Evolutionary conservation across 139 green algal species (phyloP), one percentile per base, ranked within the genome.

Genomic region (Haematococcus lacustris): DNA sequence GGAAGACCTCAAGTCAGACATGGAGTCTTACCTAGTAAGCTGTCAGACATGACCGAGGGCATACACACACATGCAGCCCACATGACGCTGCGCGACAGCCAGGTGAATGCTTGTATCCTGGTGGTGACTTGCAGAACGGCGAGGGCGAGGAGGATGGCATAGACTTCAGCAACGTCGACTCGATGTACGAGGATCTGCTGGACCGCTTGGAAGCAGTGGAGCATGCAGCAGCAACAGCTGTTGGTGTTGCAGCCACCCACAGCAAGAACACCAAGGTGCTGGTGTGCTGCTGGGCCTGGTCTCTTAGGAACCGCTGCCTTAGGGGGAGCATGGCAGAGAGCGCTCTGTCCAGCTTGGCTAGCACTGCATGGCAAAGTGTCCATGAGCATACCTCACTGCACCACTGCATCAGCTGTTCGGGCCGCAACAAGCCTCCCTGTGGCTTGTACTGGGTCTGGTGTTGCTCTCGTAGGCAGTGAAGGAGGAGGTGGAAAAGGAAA

Each of bases 1-100:
- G 28, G 81, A 90, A 43, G 76, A 88, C 43, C 80, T 93, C 37
- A 91, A 92, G 51, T 88, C 95, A 17, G 79, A 96, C 41, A 78
- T 97, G 66, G 94, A 98, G 25, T 88, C 93, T 76, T 98, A 85
- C 74, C 59, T 89, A 71, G 83, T 86, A 68, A 53, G 78, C n/a
- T n/a, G n/a, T n/a, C n/a, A n/a, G n/a, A n/a, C n/a, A n/a, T n/a
- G n/a, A n/a, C n/a, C n/a, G n/a, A n/a, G n/a, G n/a, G n/a, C n/a
- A n/a, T n/a, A n/a, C n/a, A n/a, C n/a, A n/a, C n/a, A n/a, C n/a
- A n/a, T n/a, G n/a, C n/a, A n/a, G n/a, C n/a, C n/a, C n/a, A n/a
- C n/a, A n/a, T n/a, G n/a, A n/a, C n/a, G n/a, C n/a, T n/a, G n/a
- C n/a, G n/a, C n/a, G n/a, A n/a, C n/a, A n/a, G n/a, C n/a, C n/a